Evolutionary conservation across 2,329 filamentous ascomycete genomes (phyloP).

Genomic region (Colletotrichum tamarilloi): DNA sequence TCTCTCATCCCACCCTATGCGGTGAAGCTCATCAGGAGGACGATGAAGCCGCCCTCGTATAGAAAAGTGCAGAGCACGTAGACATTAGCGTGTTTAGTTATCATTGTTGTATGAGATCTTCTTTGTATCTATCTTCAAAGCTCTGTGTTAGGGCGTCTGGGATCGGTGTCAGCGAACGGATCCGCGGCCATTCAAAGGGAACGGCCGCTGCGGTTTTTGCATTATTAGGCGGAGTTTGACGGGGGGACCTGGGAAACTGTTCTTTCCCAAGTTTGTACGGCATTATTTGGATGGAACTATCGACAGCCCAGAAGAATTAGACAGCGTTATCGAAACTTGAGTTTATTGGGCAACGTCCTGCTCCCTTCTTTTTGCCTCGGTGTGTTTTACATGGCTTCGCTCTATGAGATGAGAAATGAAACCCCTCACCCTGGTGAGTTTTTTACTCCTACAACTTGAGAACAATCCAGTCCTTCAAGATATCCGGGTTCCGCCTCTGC

Average conservation of each 20-base stretch:
- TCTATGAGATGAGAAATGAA: neutral
- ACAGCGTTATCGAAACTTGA: conserved; percentile 35
- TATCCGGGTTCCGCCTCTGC: conserved; percentile 54
- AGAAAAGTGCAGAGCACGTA: conserved; percentile 86
- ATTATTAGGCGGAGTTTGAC: conserved; percentile 28
- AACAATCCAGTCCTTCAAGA: conserved; percentile 60
- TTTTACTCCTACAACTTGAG: conserved; percentile 51
- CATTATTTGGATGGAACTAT: conserved; percentile 25
- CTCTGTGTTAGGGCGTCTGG: conserved; percentile 13
- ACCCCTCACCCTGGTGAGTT: neutral
- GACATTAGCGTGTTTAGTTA: conserved; percentile 31
- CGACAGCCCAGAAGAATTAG: conserved; percentile 22
- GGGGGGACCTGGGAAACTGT: neutral
- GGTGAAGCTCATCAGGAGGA: conserved; percentile 85
- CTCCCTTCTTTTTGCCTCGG: neutral
- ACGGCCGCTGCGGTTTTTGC: conserved; percentile 19
- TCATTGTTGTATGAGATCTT: conserved; percentile 1
- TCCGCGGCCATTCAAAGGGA: conserved; percentile 5
- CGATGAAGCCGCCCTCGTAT: conserved; percentile 92
- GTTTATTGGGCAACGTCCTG: conserved; percentile 12
- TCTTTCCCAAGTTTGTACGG: conserved; percentile 16
- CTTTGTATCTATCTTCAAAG: conserved; percentile 9
- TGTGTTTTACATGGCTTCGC: neutral
- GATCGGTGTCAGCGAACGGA: neutral
- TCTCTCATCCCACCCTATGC: conserved; percentile 88